These are phyloP conservation scores for Daucus carota DNA, from an alignment of 129 eudicot genomes.

Conservation along the genomic window DNA sequence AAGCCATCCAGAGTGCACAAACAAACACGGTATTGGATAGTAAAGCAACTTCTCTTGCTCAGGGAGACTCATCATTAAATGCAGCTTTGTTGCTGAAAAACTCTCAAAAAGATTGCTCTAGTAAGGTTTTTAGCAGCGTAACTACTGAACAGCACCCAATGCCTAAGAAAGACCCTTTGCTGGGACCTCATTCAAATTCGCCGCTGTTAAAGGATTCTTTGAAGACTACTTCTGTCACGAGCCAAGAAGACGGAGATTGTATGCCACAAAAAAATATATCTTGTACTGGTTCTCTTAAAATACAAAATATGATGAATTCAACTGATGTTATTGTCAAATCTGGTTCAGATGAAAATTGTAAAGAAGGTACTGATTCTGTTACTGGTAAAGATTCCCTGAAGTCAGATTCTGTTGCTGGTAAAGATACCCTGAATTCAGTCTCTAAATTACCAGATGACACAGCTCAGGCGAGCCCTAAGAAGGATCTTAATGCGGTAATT, in stretches of 20 bases:
- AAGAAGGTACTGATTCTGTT: background rate
- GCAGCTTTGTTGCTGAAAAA: slow-evolving; percentile 15
- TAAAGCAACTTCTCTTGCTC: slow-evolving; percentile 19
- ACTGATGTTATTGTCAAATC: background rate
- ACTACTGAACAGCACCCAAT: background rate
- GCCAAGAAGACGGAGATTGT: slow-evolving; percentile 3
- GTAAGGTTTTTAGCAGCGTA: slow-evolving; percentile 10
- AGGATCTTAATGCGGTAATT: slow-evolving; percentile 10
- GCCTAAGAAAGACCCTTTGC: slow-evolving; percentile 13
- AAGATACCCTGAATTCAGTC: slow-evolving; percentile 7
- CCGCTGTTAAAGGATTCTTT: background rate
- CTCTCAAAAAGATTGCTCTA: slow-evolving; percentile 11
- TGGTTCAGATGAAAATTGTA: background rate
- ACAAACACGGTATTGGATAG: slow-evolving; percentile 21
- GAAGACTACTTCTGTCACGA: background rate
- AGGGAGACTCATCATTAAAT: slow-evolving; percentile 21
- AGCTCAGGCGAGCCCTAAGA: background rate
- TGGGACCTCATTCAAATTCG: slow-evolving; percentile 4
- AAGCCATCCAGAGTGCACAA: slow-evolving; percentile 14
- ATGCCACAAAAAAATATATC: background rate
- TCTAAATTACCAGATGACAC: background rate
- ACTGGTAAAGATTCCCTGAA: slow-evolving; percentile 1
- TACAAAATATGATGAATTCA: background rate
- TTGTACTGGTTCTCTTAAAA: background rate
- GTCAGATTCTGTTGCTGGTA: background rate